Evolutionary conservation across 2,329 filamentous ascomycete species (phyloP).

Genomic region (Falciphora oryzae): DNA sequence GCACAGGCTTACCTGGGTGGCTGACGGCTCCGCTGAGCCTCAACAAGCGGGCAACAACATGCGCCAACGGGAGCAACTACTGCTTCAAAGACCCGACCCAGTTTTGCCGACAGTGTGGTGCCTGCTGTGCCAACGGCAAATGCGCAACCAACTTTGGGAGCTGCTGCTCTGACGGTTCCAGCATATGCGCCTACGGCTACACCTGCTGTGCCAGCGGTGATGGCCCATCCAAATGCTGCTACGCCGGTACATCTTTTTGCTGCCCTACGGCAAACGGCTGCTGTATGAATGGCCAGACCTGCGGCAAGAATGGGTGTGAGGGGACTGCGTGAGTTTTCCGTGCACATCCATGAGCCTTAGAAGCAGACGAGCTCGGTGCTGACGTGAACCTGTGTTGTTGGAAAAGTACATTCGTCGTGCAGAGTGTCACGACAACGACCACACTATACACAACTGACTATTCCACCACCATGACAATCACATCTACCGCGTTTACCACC

Average conservation of each 20-base stretch:
- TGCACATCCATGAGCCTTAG: background rate
- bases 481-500: background rate
- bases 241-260: background rate
- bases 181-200: background rate
- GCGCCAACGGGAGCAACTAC: background rate
- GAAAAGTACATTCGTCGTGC: background rate
- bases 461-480: background rate
- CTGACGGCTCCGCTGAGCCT: background rate
- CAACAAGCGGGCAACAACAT: background rate
- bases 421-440: background rate
- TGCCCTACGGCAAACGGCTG: background rate
- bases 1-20: background rate
- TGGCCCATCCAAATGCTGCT: background rate
- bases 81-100: background rate
- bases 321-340: conserved; percentile 1
- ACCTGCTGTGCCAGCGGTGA: background rate
- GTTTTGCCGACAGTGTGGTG: background rate
- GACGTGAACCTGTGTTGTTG: background rate
- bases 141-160: background rate
- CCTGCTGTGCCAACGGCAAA: background rate
- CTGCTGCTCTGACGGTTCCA: background rate
- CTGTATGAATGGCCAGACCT: background rate
- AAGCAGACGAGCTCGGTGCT: background rate
- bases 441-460: background rate
- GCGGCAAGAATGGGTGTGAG: background rate